phyloP scores from a whole-genome alignment of 2,329 filamentous ascomycete species.

The Ascochyta viciae-villosae region DNA sequence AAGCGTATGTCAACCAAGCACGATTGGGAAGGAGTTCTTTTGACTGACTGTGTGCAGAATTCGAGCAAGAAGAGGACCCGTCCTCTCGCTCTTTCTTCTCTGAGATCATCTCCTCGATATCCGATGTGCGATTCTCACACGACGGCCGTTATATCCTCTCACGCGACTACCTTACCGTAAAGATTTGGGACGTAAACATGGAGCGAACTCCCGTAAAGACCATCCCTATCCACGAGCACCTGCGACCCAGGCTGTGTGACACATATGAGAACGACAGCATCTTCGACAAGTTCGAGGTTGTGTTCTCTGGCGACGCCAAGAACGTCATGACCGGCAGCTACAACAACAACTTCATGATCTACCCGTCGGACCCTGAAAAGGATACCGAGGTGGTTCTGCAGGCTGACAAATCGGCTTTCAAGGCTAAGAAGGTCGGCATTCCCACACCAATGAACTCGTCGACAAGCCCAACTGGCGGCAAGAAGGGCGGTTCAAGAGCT shows the following conservation, averaged over 20 bases:
- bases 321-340: slow-evolving; percentile 99
- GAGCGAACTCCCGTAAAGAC: slow-evolving; percentile 97
- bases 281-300: slow-evolving; percentile 99
- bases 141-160: slow-evolving; percentile 98
- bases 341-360: slow-evolving; percentile 99
- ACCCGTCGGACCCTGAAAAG: slow-evolving; percentile 93
- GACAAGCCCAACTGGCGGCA: slow-evolving; percentile 74
- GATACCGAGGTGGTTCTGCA: slow-evolving; percentile 97
- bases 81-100: slow-evolving; percentile 98
- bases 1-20: slow-evolving; percentile 71
- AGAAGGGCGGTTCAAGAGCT: slow-evolving; percentile 88
- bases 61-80: slow-evolving; percentile 98
- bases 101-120: slow-evolving; percentile 99
- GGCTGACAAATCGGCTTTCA: slow-evolving; percentile 98
- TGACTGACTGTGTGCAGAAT: slow-evolving; percentile 66
- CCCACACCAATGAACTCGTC: slow-evolving; percentile 93
- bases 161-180: slow-evolving; percentile 96
- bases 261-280: slow-evolving; percentile 99
- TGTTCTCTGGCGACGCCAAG: slow-evolving; percentile 97
- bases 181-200: slow-evolving; percentile 99
- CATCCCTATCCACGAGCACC: slow-evolving; percentile 97
- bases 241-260: slow-evolving; percentile 91
- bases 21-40: background rate
- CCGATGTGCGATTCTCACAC: slow-evolving; percentile 95
- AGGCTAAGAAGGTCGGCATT: slow-evolving; percentile 98